phyloP scores from a whole-genome alignment of 2,329 filamentous ascomycete genomes.

The Monilinia polystroma region DNA sequence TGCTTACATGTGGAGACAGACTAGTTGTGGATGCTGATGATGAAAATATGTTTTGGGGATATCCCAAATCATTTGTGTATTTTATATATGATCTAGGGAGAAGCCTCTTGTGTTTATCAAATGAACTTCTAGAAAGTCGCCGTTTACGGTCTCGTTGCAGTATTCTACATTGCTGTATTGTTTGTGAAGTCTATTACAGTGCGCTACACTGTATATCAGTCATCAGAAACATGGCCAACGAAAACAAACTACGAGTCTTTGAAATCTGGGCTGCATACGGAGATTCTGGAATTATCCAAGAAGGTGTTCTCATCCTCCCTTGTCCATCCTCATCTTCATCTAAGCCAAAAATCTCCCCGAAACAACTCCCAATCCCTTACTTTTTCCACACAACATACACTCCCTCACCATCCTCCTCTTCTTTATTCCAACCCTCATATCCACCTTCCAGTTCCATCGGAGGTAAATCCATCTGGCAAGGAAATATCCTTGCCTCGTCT shows the following conservation, averaged over 20 bases:
- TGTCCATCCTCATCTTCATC: background rate
- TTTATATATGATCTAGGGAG: background rate
- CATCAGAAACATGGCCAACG: background rate
- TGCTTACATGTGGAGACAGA: background rate
- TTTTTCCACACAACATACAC: slow-evolving; percentile 3
- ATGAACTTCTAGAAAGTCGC: too few species aligned
- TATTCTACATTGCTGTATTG: background rate
- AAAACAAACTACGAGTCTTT: slow-evolving; percentile 6
- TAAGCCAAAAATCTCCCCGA: background rate
- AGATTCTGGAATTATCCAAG: slow-evolving; percentile 6
- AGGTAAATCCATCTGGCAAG: slow-evolving; percentile 12
- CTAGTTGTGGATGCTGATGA: background rate
- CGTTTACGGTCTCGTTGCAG: background rate
- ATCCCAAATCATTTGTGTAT: background rate
- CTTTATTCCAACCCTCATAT: background rate
- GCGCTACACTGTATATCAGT: too few species aligned
- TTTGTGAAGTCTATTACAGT: background rate
- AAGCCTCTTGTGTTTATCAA: background rate
- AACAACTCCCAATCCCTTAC: background rate
- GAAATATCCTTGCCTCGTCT: slow-evolving; percentile 12
- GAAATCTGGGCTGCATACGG: slow-evolving; percentile 14
- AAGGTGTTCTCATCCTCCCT: slow-evolving; percentile 7
- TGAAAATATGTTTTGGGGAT: background rate
- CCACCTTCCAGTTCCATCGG: background rate
- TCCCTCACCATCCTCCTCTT: background rate